These are phyloP conservation scores for Raphanus hybrid DNA, from an alignment of 441 rosid species.

Conservation along the genomic window DNA sequence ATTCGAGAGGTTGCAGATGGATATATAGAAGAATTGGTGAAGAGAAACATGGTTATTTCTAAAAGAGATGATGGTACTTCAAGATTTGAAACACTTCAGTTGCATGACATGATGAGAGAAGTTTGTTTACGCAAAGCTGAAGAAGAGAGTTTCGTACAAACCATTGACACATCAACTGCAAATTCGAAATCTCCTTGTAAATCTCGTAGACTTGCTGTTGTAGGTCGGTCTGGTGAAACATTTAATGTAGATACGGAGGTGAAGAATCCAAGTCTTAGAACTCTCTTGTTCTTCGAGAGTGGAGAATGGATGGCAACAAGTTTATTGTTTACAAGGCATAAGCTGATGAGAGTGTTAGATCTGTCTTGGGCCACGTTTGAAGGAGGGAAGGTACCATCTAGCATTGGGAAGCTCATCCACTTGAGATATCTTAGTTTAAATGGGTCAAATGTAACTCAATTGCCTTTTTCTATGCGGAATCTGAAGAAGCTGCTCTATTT, in stretches of 20 bases:
- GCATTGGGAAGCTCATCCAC: too few species aligned
- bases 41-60: background rate
- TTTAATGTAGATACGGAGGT: too few species aligned
- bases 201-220: background rate
- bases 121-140: background rate
- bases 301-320: too few species aligned
- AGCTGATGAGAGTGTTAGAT: background rate
- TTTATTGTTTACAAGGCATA: too few species aligned
- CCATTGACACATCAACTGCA: background rate
- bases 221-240: rapidly evolving
- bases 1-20: background rate
- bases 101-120: background rate
- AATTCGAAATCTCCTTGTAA: background rate
- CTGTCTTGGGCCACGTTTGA: background rate
- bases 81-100: background rate
- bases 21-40: background rate
- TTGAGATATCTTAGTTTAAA: too few species aligned
- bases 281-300: background rate
- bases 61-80: background rate
- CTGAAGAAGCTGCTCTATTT: background rate
- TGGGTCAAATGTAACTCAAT: background rate
- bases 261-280: background rate
- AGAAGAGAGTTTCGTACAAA: background rate
- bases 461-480: background rate
- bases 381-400: too few species aligned